Evolutionary conservation across 2,329 filamentous ascomycete genomes (phyloP).

Genomic region (Neofusicoccum kwambonambiense): DNA sequence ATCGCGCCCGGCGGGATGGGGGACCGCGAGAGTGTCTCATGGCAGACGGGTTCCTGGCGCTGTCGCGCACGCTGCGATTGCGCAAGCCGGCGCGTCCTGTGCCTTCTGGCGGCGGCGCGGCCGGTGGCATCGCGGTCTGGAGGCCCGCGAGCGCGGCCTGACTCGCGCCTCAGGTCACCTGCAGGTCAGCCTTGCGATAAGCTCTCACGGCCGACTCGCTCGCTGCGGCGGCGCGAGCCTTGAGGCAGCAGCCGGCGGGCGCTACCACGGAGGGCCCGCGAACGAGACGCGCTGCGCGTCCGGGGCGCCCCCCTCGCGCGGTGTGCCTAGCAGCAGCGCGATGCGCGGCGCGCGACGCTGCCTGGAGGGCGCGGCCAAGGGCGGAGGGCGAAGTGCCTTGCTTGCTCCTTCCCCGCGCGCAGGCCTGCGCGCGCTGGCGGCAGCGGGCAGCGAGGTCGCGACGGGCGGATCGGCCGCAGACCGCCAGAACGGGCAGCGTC

Average conservation of each 20-base stretch:
- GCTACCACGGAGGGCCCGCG: background rate
- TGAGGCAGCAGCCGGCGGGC: constrained; percentile 4
- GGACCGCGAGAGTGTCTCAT: background rate
- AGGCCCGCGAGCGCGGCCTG: background rate
- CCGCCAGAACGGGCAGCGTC: background rate
- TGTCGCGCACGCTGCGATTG: background rate
- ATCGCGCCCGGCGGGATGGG: background rate
- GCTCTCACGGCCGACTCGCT: background rate
- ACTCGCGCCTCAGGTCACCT: background rate
- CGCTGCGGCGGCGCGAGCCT: constrained; percentile 2
- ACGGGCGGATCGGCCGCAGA: background rate
- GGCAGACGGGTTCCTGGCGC: background rate
- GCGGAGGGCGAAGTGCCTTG: background rate
- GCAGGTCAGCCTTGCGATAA: constrained; percentile 11
- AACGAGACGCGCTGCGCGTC: no score
- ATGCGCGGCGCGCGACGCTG: background rate
- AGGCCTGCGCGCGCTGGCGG: background rate
- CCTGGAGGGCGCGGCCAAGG: background rate
- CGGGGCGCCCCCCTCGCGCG: background rate
- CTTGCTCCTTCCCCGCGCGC: background rate
- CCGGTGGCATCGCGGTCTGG: background rate
- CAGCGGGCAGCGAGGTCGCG: background rate
- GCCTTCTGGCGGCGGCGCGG: no score
- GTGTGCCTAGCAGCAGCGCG: background rate
- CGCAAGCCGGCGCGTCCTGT: background rate